Evolutionary conservation across 768 basidiomycete species (phyloP), one percentile per base, ranked within the genome.

Genomic region (Leccinum obscurum): DNA sequence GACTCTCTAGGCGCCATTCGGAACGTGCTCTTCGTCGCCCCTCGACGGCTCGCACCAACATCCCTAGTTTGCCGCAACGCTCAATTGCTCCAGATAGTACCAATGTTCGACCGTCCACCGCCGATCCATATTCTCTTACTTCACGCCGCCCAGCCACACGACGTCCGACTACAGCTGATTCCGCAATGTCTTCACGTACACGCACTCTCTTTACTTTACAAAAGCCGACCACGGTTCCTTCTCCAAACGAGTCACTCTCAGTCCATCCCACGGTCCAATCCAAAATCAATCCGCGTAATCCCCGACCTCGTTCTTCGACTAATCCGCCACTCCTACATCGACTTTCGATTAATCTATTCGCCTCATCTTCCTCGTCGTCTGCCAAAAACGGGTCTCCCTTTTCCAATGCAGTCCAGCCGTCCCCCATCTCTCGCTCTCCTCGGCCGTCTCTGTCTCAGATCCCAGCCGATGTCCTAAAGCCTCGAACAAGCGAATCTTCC

Each of bases 311-410:
- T 49, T 76, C 81, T 41, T 74, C 83, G 35, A 88, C 89, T 22
- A 90, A 87, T 62, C 87, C 90, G 4, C 86, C 88, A 20, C 74
- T 90, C 55, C 70, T 91, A 41, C 87, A 86, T 69, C 85, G 90
- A 48, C 73, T 90, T 63, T 91, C 89, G 9, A 74, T 89, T 62
- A 86, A 84, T 64, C 73, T 89, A 41, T 86, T 90, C 59, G 79
- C 82, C 9, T 77, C 78, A 46, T 75, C 79, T 15, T 75, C 79
- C 28, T 71, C 79, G 13, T 72, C 79, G 22, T 66, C 51, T 28
- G 39, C 63, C 20, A 74, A 67, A 58, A 57, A 52, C 14, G 65
- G 54, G 1, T 35, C 55, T 13, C 24, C 56, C 37, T 55, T 59
- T 44, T 55, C 55, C 28, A 67, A 63, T 56, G 61, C 55, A 14